Base-by-base conservation (phyloP, 2,329 filamentous ascomycete species). In the Exophiala bonariae region DNA sequence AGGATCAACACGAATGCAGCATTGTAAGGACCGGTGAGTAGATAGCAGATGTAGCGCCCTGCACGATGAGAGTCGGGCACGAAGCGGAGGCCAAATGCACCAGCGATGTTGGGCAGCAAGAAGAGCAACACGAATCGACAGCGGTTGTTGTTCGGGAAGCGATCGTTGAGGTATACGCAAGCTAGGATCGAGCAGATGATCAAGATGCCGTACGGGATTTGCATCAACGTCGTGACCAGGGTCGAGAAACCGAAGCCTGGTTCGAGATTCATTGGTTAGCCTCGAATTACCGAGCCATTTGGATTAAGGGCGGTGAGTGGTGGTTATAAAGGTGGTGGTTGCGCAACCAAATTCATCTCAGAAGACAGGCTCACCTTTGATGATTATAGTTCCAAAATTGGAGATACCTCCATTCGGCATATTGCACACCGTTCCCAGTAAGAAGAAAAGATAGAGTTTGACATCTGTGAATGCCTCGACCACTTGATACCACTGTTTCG, bases 311-410 rank as follows among this genome's bases (percentile, higher is more conserved):
- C n/a, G n/a, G n/a, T n/a, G n/a, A 26, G 6, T 26, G 23, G 23
- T 26, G 23, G 23, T 11, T 26, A 11, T 6, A 11, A 11, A 6
- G 18, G 19, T n/a, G 23, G 30, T 17, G 20, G 36, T 30, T 17
- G 2, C 31, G 11, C 9, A 22, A 13, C 14, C 10, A 3, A 16
- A 37, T 30, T 18, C 22, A 18, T 11, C 7, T 6, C 13, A 14
- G 23, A 16, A 6, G 9, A 34, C 11, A 22, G 16, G 3, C 34
- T 13, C 50, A 50, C 55, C 55, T 48, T 55, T 57, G 54, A 82
- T 81, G 40, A 83, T 79, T 39, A 82, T 67, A 0, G 78, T 81
- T 41, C 77, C 77, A 53, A 82, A 83, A 47, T 79, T 82, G 0
- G 71, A 73, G 39, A 82, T 78, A 11, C 79, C 79, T 3, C 79